Base-by-base conservation (phyloP, 345 rosid genomes). In the Populus davidiana region DNA sequence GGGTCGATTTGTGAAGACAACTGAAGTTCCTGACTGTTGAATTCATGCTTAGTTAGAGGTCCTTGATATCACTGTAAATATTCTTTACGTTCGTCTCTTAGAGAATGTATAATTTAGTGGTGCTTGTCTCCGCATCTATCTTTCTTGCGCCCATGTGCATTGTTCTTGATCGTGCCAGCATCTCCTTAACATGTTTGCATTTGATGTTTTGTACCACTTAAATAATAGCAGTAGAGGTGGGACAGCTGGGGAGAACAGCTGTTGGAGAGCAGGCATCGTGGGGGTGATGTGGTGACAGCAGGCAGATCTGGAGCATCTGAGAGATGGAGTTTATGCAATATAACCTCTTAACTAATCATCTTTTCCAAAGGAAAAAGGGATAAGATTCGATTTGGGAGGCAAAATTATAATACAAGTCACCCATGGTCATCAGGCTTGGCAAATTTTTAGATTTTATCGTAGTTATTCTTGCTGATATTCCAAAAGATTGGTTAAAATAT, bases 1-100 rank as follows among this genome's bases (percentile, higher is more conserved):
- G 83, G 99, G 98, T 77, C 86, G 98, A 78, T 96, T 96, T 79
- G 99, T 93, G 84, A 96, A 93, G 89, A 90, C 96, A 49, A 80
- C 67, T 76, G 91, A 86, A 49, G 85, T 88, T 75, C 72, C 85
- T 69, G 80, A 81, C 75, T 70, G 75, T 52, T 91, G 79, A 85
- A 85, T 71, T 39, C 63, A 38, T 61, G 61, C 70, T 33, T 44
- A 17, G 75, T 56, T 16, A 43, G 54, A 79, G n/a, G 25, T 77
- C 14, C 49, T 74, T 52, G 9, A 17, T 44, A 59, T 75, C 41
- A 8, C 18, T 85, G 90, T 85, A 83, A 41, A 85, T 84, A 84
- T 76, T 66, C 73, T 75, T 31, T 29, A 44, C 61, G 25, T 36
- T 81, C 73, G 62, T 49, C 67, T 44, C 71, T 36, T 13, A 31